phyloP scores from a whole-genome alignment of 768 basidiomycete species.

The Phanerochaete carnosa region DNA sequence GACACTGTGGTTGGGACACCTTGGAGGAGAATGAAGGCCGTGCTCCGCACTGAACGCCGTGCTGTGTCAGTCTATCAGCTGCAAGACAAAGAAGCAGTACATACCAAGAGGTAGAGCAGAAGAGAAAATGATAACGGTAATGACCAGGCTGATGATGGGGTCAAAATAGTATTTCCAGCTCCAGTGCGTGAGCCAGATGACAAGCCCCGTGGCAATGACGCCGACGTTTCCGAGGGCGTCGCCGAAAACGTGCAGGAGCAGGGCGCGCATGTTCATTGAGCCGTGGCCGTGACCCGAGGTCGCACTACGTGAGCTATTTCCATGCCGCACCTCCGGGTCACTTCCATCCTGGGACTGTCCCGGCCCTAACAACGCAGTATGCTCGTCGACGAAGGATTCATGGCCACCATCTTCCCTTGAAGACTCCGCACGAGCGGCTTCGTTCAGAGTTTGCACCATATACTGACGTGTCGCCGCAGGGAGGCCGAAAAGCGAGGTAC shows the following conservation, averaged over 20 bases:
- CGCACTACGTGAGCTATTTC: constrained; percentile 12
- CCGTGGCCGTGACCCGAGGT: constrained; percentile 39
- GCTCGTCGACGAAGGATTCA: constrained; percentile 12
- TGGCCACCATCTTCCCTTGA: background rate
- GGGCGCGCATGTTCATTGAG: constrained; percentile 98
- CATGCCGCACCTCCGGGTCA: constrained; percentile 9
- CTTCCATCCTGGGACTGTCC: constrained; percentile 1
- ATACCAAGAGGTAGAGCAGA: constrained; percentile 87
- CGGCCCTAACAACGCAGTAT: constrained; percentile 17
- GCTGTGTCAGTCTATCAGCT: background rate
- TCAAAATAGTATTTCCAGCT: constrained; percentile 89
- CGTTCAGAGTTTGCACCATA: constrained; percentile 79
- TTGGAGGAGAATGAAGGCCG: constrained; percentile 92
- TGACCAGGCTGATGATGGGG: constrained; percentile 88
- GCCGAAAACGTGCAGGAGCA: constrained; percentile 91
- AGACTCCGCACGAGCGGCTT: constrained; percentile 58
- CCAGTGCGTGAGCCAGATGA: constrained; percentile 91
- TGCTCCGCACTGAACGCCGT: constrained; percentile 63
- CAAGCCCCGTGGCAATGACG: constrained; percentile 90
- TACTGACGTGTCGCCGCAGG: constrained; percentile 70
- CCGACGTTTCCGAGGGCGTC: constrained; percentile 98
- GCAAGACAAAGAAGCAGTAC: constrained; percentile 14
- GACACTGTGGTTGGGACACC: constrained; percentile 90
- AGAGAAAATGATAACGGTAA: constrained; percentile 95
- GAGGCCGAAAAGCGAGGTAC: constrained; percentile 65